A percentile compares a stretch with the other conserved stretches of the same genome.
These are phyloP conservation scores for Candida sakaeoensis DNA, from an alignment of 805 yeast genomes.

Conservation along the genomic window DNA sequence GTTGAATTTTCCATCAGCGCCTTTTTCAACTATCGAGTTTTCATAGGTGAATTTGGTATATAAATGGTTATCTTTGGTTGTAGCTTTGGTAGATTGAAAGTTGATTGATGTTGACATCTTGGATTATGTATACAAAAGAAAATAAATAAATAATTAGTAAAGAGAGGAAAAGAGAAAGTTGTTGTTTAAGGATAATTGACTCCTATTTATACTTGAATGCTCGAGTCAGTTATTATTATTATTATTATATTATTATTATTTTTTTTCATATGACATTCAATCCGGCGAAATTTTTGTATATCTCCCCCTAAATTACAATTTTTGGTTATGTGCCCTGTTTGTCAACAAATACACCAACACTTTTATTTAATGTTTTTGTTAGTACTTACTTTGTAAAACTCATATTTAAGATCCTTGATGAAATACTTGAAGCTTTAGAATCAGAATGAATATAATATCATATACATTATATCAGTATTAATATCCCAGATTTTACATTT, in stretches of 20 bases:
- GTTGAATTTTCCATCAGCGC: conserved; percentile 44
- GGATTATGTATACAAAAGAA: neutral
- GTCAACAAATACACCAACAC: neutral
- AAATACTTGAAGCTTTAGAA: neutral
- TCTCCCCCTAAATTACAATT: conserved; percentile 1
- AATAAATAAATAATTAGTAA: too few relatives aligned
- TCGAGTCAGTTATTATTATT: too few relatives aligned
- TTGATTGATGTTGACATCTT: conserved; percentile 29
- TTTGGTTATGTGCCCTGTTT: conserved; percentile 3
- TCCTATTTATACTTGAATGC: conserved; percentile 3
- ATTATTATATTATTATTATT: too few relatives aligned
- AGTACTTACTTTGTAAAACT: neutral
- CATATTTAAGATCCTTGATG: too few relatives aligned
- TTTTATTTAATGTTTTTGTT: too few relatives aligned
- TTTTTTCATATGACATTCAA: conserved; percentile 3
- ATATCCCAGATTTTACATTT: neutral
- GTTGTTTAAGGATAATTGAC: neutral
- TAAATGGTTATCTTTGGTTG: conserved; percentile 48
- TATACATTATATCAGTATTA: neutral
- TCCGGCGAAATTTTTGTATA: conserved; percentile 1
- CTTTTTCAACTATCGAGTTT: conserved; percentile 65
- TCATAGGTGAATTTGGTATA: conserved; percentile 66
- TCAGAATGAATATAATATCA: neutral
- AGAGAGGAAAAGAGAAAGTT: neutral
- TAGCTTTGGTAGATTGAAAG: conserved; percentile 53